Evolutionary conservation across 1,139 yeast genomes (phyloP), one percentile per base, ranked within the genome.

Genomic region (Candida tetrigidarum): DNA sequence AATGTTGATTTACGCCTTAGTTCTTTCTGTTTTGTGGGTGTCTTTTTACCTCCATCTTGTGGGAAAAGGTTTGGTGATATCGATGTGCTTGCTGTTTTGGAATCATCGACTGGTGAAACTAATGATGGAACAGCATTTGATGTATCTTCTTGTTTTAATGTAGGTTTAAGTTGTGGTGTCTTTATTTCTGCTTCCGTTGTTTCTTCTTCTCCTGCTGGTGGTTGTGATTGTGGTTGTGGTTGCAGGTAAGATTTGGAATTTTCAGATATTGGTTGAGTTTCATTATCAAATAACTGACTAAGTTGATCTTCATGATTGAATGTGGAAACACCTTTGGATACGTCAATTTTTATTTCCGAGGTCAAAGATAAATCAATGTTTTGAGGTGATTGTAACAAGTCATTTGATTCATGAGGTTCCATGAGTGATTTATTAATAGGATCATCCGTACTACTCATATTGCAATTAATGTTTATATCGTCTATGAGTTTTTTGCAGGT

Each of bases 61-160:
- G 40, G 40, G 19, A 8, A 14, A 20, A 48, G 49, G 33, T 42
- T 43, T 7, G 60, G 60, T 6, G 60, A 54, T 30, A 50, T 55
- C 3, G 61, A 51, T 23, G 54, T 52, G 33, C 59, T 54, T 6
- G 50, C 53, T 5, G 61, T 52, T 34, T 45, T 52, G 37, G 53
- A 50, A 25, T 43, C 47, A 9, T 48, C 50, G 20, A 5, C 28
- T 8, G 32, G 26, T 11, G 37, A 15, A 39, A 19, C 37, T 14
- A 12, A 27, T 25, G 26, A 19, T 26, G 33, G 30, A 16, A 25
- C 33, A 23, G 26, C 39, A n/a, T n/a, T n/a, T n/a, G n/a, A n/a
- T 7, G 6, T 22, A n/a, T 27, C n/a, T 22, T 20, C 41, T 29
- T 35, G 19, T 15, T 38, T 26, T 11, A 12, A 10, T 18, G 9